A percentile compares a stretch with the other conserved stretches of the same genome.
These are phyloP conservation scores for Samsoniella hepiali DNA, from an alignment of 2,329 filamentous ascomycete genomes.

Conservation along the genomic window DNA sequence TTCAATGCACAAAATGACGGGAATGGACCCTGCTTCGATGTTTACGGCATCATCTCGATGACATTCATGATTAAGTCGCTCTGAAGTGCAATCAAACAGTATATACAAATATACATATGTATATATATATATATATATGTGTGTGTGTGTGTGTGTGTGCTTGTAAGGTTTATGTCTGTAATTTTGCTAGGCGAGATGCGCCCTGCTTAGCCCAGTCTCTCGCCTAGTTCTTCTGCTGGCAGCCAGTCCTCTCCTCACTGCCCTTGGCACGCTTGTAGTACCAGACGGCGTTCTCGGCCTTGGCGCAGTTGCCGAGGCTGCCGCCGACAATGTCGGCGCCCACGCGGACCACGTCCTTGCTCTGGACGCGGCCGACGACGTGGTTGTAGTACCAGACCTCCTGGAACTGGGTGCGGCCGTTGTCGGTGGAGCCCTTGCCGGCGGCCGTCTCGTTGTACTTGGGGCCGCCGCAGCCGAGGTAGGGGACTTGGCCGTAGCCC, in stretches of 20 bases:
- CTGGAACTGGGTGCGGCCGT: conserved; percentile 53
- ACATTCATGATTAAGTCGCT: not conserved
- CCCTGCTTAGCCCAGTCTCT: not conserved
- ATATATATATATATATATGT: not conserved
- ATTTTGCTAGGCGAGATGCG: not conserved
- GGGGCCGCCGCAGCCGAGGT: conserved; percentile 59
- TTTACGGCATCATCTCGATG: not conserved
- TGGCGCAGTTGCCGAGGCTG: conserved; percentile 53
- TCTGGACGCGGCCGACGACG: conserved; percentile 55
- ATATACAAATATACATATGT: not conserved
- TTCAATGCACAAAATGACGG: not conserved
- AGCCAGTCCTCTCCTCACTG: conserved; percentile 27
- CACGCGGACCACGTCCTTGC: conserved; percentile 42
- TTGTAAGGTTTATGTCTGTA: not conserved
- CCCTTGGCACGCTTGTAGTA: conserved; percentile 50
- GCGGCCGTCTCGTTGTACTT: conserved; percentile 58
- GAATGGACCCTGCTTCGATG: not conserved
- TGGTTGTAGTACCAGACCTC: conserved; percentile 69
- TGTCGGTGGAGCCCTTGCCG: conserved; percentile 52
- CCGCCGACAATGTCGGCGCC: conserved; percentile 46
- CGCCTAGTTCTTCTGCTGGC: conserved; percentile 3
- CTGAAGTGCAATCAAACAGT: not conserved
- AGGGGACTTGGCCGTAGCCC: conserved; percentile 54
- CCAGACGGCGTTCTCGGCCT: conserved; percentile 47
- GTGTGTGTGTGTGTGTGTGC: not conserved